Percentiles rank a stretch among this genome's conserved stretches.
phyloP scores from a whole-genome alignment of 2,329 filamentous ascomycete species.

The Beauveria australis region DNA sequence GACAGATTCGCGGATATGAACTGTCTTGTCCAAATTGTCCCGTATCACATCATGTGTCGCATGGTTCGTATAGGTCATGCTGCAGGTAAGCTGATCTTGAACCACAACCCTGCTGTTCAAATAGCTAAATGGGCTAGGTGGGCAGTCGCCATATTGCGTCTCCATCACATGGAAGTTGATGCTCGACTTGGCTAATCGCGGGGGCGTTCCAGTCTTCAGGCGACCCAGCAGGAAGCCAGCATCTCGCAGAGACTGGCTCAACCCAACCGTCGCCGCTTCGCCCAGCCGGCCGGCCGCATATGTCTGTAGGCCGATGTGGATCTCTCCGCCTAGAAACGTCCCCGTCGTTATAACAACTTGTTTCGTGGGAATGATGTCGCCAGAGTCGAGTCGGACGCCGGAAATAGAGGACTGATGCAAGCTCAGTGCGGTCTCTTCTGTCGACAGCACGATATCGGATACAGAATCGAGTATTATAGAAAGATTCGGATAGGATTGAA shows the following conservation, averaged over 20 bases:
- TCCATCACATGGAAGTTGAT: slow-evolving; percentile 72
- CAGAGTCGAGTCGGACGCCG: slow-evolving; percentile 79
- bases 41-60: slow-evolving; percentile 76
- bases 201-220: slow-evolving; percentile 92
- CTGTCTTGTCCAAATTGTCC: slow-evolving; percentile 85
- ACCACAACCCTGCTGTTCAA: slow-evolving; percentile 73
- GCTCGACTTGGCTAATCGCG: slow-evolving; percentile 69
- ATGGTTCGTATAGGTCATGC: slow-evolving; percentile 80
- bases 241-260: slow-evolving; percentile 82
- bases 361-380: slow-evolving; percentile 70
- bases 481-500: slow-evolving; percentile 68
- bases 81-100: slow-evolving; percentile 74
- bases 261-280: slow-evolving; percentile 82
- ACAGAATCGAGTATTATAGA: slow-evolving; percentile 80
- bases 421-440: slow-evolving; percentile 31
- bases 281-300: slow-evolving; percentile 89
- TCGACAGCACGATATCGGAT: slow-evolving; percentile 70
- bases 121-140: slow-evolving; percentile 86
- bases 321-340: slow-evolving; percentile 91
- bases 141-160: slow-evolving; percentile 71
- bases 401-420: slow-evolving; percentile 62
- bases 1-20: slow-evolving; percentile 92
- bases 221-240: slow-evolving; percentile 86
- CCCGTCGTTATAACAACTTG: slow-evolving; percentile 93
- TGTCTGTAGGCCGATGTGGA: slow-evolving; percentile 81